Percentiles rank a stretch among this genome's conserved stretches.
Evolutionary conservation across 164 flowering plant genomes (phyloP).

Genomic region (Euptelea pleiosperma): DNA sequence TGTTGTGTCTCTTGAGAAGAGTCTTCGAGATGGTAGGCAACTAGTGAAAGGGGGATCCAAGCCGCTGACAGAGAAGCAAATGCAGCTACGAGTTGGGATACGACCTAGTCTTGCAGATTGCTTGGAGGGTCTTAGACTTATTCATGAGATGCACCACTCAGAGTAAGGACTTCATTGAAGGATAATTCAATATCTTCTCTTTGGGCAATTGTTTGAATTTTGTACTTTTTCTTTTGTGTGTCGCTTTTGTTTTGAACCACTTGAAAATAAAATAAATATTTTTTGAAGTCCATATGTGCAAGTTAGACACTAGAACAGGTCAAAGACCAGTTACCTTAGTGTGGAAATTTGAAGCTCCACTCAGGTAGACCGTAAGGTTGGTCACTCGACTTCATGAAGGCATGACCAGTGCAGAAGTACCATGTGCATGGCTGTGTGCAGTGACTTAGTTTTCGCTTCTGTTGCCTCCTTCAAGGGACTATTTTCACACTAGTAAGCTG

Average conservation of each 20-base stretch:
- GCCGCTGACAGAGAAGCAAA: slow-evolving; percentile 38
- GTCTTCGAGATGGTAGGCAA: slow-evolving; percentile 54
- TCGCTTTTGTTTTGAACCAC: background rate
- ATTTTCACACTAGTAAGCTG: no score
- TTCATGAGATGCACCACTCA: slow-evolving; percentile 66
- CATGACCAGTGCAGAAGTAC: no score
- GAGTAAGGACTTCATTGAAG: slow-evolving; percentile 49
- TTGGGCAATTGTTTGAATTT: background rate
- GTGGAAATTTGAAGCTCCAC: no score
- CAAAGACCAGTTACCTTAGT: no score
- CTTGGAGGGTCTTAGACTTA: slow-evolving; percentile 61
- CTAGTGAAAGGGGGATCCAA: slow-evolving; percentile 53
- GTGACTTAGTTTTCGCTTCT: no score
- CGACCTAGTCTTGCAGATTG: slow-evolving; percentile 67
- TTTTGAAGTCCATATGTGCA: no score
- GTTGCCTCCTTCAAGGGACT: no score
- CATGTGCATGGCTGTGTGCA: no score
- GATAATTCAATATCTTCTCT: background rate
- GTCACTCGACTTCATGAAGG: no score
- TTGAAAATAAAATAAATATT: background rate
- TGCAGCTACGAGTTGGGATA: slow-evolving; percentile 57
- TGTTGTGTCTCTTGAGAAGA: slow-evolving; percentile 58
- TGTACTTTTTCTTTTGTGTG: background rate
- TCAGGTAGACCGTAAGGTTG: no score
- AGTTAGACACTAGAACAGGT: no score